Base-by-base conservation (phyloP, 139 green algal species). In the Ulvella scutata region DNA sequence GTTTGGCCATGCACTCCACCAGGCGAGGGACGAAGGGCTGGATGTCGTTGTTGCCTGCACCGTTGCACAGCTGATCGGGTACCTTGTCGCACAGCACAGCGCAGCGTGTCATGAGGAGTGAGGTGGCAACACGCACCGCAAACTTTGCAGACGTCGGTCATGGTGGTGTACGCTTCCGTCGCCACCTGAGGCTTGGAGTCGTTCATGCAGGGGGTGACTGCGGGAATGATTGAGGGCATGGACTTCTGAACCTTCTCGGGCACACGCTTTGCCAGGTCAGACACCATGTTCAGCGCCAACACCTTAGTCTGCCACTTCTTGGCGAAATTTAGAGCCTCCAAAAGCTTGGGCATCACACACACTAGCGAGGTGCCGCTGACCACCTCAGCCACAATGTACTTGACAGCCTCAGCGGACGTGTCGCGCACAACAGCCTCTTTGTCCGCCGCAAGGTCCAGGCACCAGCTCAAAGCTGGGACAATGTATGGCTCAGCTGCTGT, bases 41-140 rank as follows among this genome's bases (percentile, higher is more conserved):
- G 72, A 97, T 92, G 76, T 97, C 92, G 51, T 84, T 81, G 90
- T 97, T 97, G 79, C 87, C 88, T 35, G 94, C 83, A 67, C 20
- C 31, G 6, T 10, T 0, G 17, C 51, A 67, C 6, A 20, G 40
- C 40, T 74, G 28, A 74, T 21, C 62, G 51, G n/a, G 33, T n/a
- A 26, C 20, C 13, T 36, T 67, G 51, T 75, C 17, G 72, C 72
- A 3, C 7, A 34, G 72, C 35, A 67, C 9, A 67, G 6, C n/a
- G 6, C 33, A 13, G 17, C 17, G 13, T 13, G 13, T 59, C 40
- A 59, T 13, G 13, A 59, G 17, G 40, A 59, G 40, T 26, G 51
- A 10, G 31, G 1, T n/a, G 20, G 51, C 51, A n/a, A n/a, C n/a
- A n/a, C n/a, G 31, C 17, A 67, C 51, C 51, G 51, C 51, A 67